Evolutionary conservation across 768 basidiomycete species (phyloP), one percentile per base, ranked within the genome.

Genomic region (Tylopilus sp.): DNA sequence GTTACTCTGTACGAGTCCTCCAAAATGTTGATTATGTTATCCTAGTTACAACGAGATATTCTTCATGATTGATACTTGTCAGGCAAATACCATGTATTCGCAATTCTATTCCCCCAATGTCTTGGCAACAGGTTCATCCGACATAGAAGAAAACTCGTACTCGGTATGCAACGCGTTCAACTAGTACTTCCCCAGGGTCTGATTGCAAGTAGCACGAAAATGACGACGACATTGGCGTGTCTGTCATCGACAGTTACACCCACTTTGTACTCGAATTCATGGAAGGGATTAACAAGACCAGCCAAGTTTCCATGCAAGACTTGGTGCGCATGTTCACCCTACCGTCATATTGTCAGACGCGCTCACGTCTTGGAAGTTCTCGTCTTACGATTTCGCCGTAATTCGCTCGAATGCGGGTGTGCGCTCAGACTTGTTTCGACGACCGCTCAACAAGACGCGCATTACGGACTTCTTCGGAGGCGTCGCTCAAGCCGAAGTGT

Each of bases 51-150:
- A 98, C 70, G 92, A 96, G 68, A 84, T 99, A 45, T 81, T 99
- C 63, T 97, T 96, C 76, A 98, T 98, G 90, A 86, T 95, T 54
- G 96, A 99, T 63, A 98, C 96, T 0, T 99, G 96, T 66, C 94
- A 99, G 71, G 97, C 96, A 25, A 96, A 92, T 66, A 92, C 91
- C 5, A 86, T 99, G 85, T 98, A 91, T 65, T 84, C 86, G 47
- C 89, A 93, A 65, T 83, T 96, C 60, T 95, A 95, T 70, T 94
- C 92, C 1, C 93, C 93, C 0, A 92, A 95, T 60, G 86, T 98
- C 45, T 80, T 96, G 4, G 92, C 95, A 0, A 93, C 92, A 0
- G 95, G 92, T 0, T 94, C 91, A 0, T 90, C 92, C 10, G 72
- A 80, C 46, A 73, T 95, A 25, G 87, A 81, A 36, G 89, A 98